Evolutionary conservation across 257 asterid species (phyloP).

Genomic region (Nicotiana benthamiana): DNA sequence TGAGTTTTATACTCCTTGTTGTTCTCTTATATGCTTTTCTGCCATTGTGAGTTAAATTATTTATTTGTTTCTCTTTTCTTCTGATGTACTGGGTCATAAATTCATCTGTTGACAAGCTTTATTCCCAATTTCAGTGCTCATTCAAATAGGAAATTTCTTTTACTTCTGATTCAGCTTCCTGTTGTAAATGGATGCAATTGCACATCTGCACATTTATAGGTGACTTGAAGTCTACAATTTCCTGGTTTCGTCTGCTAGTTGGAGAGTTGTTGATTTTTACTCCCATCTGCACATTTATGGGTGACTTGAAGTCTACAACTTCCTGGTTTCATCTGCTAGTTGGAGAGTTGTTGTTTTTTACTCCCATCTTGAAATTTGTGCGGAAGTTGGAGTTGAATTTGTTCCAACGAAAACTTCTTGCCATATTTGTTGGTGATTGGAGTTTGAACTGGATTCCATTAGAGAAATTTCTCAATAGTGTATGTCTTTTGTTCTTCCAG

Average conservation of each 20-base stretch:
- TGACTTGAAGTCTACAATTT: neutral
- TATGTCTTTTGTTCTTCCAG: conserved; percentile 30
- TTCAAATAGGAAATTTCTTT: neutral
- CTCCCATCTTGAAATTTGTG: neutral
- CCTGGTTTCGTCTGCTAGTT: neutral
- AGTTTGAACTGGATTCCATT: neutral
- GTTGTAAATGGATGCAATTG: neutral
- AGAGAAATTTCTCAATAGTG: neutral
- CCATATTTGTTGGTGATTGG: neutral
- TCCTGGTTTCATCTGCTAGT: neutral
- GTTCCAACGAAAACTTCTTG: neutral
- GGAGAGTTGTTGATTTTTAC: neutral
- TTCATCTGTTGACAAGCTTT: neutral
- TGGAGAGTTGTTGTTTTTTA: neutral
- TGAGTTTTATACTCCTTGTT: neutral
- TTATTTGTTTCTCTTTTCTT: neutral
- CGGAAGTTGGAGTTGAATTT: neutral
- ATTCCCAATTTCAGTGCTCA: neutral
- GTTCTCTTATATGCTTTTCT: neutral
- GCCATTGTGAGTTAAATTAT: neutral
- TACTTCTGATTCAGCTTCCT: neutral
- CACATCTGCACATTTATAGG: neutral
- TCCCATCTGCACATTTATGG: neutral
- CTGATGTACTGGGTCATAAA: neutral
- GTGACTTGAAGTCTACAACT: neutral